Evolutionary conservation across 106 monocot genomes (phyloP).

Genomic region (Vanilla planifolia): DNA sequence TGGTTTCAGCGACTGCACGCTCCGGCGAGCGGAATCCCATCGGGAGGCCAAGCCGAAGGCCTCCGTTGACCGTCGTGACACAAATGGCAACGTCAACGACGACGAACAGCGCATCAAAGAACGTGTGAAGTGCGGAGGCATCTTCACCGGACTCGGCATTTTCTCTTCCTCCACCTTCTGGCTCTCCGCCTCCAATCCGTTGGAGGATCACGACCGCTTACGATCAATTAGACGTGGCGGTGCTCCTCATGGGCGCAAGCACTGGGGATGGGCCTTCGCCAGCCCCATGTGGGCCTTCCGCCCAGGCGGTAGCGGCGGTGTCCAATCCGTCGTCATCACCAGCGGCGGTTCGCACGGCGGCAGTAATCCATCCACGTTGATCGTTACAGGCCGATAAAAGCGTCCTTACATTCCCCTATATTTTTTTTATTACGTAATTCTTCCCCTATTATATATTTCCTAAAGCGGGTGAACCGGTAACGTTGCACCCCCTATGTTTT

Average conservation of each 20-base stretch:
- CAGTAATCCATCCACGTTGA: slow-evolving; percentile 2
- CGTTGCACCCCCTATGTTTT: too few relatives aligned
- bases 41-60: slow-evolving; percentile 30
- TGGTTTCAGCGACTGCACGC: slow-evolving; percentile 51
- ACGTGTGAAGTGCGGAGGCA: slow-evolving; percentile 52
- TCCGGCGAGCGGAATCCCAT: slow-evolving; percentile 50
- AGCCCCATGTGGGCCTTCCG: slow-evolving; percentile 74
- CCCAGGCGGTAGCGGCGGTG: slow-evolving; percentile 6
- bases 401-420: too few relatives aligned
- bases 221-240: slow-evolving; percentile 2
- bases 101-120: slow-evolving; percentile 23
- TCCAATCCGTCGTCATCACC: not conserved
- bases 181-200: slow-evolving; percentile 17
- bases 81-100: slow-evolving; percentile 11
- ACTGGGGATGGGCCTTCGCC: slow-evolving; percentile 71
- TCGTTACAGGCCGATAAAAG: too few relatives aligned
- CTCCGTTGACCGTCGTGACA: not conserved
- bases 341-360: not conserved
- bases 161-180: slow-evolving; percentile 33
- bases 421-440: too few relatives aligned
- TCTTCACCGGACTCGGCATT: slow-evolving; percentile 52
- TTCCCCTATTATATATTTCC: too few relatives aligned
- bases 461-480: too few relatives aligned
- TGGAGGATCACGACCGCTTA: not conserved
- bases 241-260: slow-evolving; percentile 12